Evolutionary conservation across 192 early-diverging fungal genomes (phyloP).

Genomic region (Coemansia erecta): DNA sequence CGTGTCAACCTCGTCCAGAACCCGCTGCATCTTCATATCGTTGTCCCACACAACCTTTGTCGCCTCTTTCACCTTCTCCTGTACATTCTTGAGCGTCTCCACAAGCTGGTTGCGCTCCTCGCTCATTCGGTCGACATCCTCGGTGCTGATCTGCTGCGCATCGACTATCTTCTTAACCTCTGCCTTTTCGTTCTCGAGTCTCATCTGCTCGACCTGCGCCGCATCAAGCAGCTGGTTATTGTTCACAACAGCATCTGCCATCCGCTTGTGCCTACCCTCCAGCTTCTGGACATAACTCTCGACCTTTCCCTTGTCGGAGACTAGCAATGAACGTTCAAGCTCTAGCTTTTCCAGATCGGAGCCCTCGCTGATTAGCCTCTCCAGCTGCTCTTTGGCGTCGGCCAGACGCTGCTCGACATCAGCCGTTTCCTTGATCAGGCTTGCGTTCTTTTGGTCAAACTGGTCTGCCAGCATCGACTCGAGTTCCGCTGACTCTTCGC

Average conservation of each 20-base stretch:
- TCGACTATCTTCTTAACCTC: conserved; percentile 66
- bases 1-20: conserved; percentile 60
- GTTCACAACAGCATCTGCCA: conserved; percentile 37
- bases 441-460: conserved; percentile 66
- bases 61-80: conserved; percentile 58
- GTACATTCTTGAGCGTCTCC: conserved; percentile 53
- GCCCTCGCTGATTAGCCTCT: conserved; percentile 38
- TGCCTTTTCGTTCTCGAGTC: conserved; percentile 55
- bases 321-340: conserved; percentile 55
- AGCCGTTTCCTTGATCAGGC: conserved; percentile 52
- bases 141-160: conserved; percentile 70
- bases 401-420: conserved; percentile 56
- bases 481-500: conserved; percentile 63
- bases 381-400: conserved; percentile 51
- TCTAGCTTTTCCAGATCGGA: conserved; percentile 57
- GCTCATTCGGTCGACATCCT: conserved; percentile 80
- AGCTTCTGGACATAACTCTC: conserved; percentile 48
- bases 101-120: conserved; percentile 69
- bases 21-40: conserved; percentile 68
- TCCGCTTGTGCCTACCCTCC: conserved; percentile 56
- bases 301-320: conserved; percentile 62
- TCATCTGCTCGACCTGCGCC: conserved; percentile 46
- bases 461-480: conserved; percentile 56
- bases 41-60: conserved; percentile 62
- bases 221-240: conserved; percentile 44